Conservation (phyloP, 805 yeast species). For the Kluyveromyces lactis region DNA sequence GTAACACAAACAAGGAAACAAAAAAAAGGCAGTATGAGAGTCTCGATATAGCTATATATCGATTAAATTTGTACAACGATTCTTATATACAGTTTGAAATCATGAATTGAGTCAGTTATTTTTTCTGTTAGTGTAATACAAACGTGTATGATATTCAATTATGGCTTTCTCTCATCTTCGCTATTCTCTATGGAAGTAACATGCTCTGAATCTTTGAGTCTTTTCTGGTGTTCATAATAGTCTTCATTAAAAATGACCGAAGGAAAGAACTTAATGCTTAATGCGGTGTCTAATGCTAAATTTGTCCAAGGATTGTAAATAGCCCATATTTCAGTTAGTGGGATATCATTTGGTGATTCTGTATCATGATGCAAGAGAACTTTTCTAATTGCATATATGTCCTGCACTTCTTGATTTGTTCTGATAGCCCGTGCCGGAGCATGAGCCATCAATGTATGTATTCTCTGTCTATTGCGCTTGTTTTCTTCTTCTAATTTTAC, state of each 20-base stretch:
- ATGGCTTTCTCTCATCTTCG: no score
- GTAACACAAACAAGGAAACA: no score
- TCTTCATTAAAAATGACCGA: slow-evolving; percentile 16
- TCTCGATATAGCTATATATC: no score
- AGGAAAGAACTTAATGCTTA: slow-evolving; percentile 30
- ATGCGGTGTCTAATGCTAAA: slow-evolving; percentile 27
- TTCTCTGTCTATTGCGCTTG: slow-evolving; percentile 10
- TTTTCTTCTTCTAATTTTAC: slow-evolving; percentile 12
- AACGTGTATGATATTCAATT: no score
- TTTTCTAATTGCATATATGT: slow-evolving; percentile 11
- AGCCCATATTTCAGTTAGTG: slow-evolving; percentile 25
- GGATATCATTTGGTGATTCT: slow-evolving; percentile 17
- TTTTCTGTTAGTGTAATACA: no score
- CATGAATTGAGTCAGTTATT: no score
- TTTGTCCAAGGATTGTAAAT: slow-evolving; percentile 31
- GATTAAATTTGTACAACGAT: no score
- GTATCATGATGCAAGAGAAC: slow-evolving; percentile 14
- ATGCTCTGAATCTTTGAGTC: slow-evolving; percentile 1
- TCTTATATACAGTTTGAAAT: no score
- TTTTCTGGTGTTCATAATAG: not conserved
- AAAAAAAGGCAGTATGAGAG: no score
- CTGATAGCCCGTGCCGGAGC: slow-evolving; percentile 13
- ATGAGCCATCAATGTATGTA: slow-evolving; percentile 9
- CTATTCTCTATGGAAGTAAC: not conserved
- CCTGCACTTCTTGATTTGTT: slow-evolving; percentile 3